phyloP scores from a whole-genome alignment of 2,329 filamentous ascomycete species.

The Coniochaeta hoffmannii region DNA sequence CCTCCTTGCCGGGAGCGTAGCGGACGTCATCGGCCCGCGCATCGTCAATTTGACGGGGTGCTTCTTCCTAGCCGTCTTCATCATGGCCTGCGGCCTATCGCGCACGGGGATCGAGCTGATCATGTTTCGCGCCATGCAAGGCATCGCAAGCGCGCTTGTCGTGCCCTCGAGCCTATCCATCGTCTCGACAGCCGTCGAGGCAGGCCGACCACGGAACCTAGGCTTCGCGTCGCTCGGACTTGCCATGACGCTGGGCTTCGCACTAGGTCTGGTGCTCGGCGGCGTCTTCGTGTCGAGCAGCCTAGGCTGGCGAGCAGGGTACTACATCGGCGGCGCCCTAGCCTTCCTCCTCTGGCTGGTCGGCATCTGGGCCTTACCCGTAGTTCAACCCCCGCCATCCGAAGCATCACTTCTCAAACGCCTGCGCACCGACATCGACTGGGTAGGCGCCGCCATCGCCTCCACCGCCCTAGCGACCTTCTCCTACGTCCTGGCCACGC shows the following conservation, averaged over 20 bases:
- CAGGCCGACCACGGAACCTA: constrained; percentile 28
- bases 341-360: constrained; percentile 26
- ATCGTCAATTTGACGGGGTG: constrained; percentile 25
- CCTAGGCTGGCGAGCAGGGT: constrained; percentile 39
- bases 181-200: constrained; percentile 21
- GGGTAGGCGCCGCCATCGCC: constrained; percentile 41
- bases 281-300: constrained; percentile 36
- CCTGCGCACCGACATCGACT: constrained; percentile 39
- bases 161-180: constrained; percentile 28
- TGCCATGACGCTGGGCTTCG: constrained; percentile 40
- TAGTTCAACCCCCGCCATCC: not conserved
- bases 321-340: constrained; percentile 30
- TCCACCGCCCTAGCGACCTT: constrained; percentile 38
- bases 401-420: not conserved
- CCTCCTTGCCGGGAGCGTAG: constrained; percentile 29
- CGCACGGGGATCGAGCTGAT: constrained; percentile 25
- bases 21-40: constrained; percentile 27
- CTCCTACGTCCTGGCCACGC: constrained; percentile 5
- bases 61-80: constrained; percentile 20
- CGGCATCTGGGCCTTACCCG: constrained; percentile 17
- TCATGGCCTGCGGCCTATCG: constrained; percentile 23
- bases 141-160: constrained; percentile 27
- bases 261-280: constrained; percentile 39
- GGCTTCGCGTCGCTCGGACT: constrained; percentile 36
- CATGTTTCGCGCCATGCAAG: constrained; percentile 30